Percentiles rank a stretch among this genome's conserved stretches.
Evolutionary conservation across 2,329 filamentous ascomycete species (phyloP).

Genomic region (Sporothrix curviconia): DNA sequence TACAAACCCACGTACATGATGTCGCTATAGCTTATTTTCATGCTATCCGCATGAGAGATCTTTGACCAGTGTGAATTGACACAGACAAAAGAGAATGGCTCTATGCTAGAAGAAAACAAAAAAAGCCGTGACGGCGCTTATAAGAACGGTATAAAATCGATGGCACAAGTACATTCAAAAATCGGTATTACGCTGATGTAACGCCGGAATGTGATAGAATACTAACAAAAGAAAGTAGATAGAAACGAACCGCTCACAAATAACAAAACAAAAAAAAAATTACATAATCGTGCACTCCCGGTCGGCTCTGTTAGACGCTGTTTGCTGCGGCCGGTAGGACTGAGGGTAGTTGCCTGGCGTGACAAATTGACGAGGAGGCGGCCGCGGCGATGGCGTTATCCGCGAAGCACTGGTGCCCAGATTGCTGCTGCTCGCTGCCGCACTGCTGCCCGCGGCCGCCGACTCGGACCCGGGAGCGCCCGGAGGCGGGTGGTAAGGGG

Average conservation of each 20-base stretch:
- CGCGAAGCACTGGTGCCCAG: background rate
- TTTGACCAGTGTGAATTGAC: too few relatives aligned
- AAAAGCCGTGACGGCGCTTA: too few relatives aligned
- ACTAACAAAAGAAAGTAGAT: too few relatives aligned
- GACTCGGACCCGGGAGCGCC: conserved; percentile 29
- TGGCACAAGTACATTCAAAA: too few relatives aligned
- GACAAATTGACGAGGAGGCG: too few relatives aligned
- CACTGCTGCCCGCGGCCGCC: background rate
- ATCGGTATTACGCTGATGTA: too few relatives aligned
- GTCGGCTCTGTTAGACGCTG: background rate
- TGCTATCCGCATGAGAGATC: too few relatives aligned
- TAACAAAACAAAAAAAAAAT: background rate
- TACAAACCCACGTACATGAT: conserved; percentile 1
- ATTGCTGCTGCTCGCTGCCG: background rate
- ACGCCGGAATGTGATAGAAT: too few relatives aligned
- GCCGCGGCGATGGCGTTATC: background rate
- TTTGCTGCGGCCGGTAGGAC: background rate
- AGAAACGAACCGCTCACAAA: background rate
- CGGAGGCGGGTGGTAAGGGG: conserved; percentile 45
- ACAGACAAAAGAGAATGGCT: background rate
- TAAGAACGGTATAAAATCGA: background rate
- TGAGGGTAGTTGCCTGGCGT: background rate
- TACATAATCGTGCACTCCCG: conserved; percentile 11
- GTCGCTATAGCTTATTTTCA: too few relatives aligned
- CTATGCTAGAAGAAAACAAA: too few relatives aligned